Percentiles rank a stretch among this genome's conserved stretches.
Evolutionary conservation across 108 stramenopile species (phyloP).

Genomic region (Nitzschia inconspicua): DNA sequence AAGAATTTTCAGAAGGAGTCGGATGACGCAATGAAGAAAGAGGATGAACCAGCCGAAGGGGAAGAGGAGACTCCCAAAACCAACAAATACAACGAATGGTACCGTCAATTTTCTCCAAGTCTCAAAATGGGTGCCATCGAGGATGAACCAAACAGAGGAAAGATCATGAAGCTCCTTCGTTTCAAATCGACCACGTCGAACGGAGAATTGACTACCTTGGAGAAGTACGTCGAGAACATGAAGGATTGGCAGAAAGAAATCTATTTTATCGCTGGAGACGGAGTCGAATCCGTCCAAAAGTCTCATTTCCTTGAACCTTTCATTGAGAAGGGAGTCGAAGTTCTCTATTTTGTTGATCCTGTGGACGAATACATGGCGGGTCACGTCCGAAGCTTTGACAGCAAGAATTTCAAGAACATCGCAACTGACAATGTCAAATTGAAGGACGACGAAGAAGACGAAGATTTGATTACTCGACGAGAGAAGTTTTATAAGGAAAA

Average conservation of each 20-base stretch:
- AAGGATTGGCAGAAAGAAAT: constrained; percentile 99
- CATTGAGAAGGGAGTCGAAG: constrained; percentile 91
- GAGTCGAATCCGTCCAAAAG: constrained; percentile 74
- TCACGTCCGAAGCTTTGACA: constrained; percentile 73
- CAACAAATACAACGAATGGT: constrained; percentile 90
- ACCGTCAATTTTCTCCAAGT: constrained; percentile 88
- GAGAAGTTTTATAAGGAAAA: constrained; percentile 92
- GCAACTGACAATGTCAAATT: constrained; percentile 97
- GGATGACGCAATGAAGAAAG: constrained; percentile 22
- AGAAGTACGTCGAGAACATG: constrained; percentile 93
- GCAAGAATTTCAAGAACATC: constrained; percentile 87
- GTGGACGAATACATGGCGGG: constrained; percentile 94
- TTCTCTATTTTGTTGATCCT: constrained; percentile 92
- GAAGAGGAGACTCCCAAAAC: constrained; percentile 45
- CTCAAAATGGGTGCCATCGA: constrained; percentile 98
- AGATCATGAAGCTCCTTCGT: constrained; percentile 93
- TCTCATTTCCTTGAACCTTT: constrained; percentile 94
- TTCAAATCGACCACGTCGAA: constrained; percentile 82
- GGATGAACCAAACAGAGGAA: constrained; percentile 89
- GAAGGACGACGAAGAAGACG: constrained; percentile 97
- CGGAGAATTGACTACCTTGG: constrained; percentile 75
- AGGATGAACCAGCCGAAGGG: constrained; percentile 56
- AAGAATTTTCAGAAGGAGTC: constrained; percentile 71
- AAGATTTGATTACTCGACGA: constrained; percentile 86
- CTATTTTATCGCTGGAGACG: constrained; percentile 92